phyloP scores from a whole-genome alignment of 495 filamentous ascomycete species.

The Penicillium silybi region DNA sequence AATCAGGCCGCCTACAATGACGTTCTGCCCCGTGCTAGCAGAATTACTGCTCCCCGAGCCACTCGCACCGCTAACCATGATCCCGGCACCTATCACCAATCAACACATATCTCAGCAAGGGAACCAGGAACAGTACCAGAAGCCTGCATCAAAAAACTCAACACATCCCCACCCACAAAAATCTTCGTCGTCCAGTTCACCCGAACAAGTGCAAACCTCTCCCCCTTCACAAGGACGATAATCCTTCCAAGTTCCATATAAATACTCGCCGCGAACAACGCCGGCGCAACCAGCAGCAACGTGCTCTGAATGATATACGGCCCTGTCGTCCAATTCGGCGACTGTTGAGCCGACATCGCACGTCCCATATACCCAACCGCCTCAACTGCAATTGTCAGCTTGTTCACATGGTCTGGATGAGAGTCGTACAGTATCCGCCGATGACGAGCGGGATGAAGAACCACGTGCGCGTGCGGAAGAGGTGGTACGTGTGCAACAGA shows the following conservation, averaged over 20 bases:
- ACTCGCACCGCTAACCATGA: slow-evolving; percentile 24
- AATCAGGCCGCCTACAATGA: slow-evolving; percentile 44
- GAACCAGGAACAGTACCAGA: slow-evolving; percentile 13
- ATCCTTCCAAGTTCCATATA: slow-evolving; percentile 53
- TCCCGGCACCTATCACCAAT: slow-evolving; percentile 21
- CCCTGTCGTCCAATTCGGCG: slow-evolving; percentile 22
- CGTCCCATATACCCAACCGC: slow-evolving; percentile 40
- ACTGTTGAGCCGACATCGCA: slow-evolving; percentile 27
- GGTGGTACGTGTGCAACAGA: slow-evolving; percentile 40
- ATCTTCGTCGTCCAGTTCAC: slow-evolving; percentile 21
- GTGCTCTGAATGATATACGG: slow-evolving; percentile 41
- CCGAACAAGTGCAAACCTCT: slow-evolving; percentile 16
- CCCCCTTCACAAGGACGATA: slow-evolving; percentile 38
- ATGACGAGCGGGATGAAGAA: slow-evolving; percentile 55
- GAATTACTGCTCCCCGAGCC: neutral
- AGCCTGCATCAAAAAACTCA: slow-evolving; percentile 24
- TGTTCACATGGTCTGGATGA: neutral
- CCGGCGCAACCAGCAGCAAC: slow-evolving; percentile 38
- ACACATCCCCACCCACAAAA: slow-evolving; percentile 29
- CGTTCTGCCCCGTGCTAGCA: slow-evolving; percentile 16
- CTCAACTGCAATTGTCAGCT: slow-evolving; percentile 25
- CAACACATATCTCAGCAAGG: neutral
- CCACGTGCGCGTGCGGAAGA: slow-evolving; percentile 42
- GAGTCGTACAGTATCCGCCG: slow-evolving; percentile 47
- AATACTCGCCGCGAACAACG: slow-evolving; percentile 49